Evolutionary conservation across 2,329 filamentous ascomycete species (phyloP).

Genomic region (Aureobasidium sp.): DNA sequence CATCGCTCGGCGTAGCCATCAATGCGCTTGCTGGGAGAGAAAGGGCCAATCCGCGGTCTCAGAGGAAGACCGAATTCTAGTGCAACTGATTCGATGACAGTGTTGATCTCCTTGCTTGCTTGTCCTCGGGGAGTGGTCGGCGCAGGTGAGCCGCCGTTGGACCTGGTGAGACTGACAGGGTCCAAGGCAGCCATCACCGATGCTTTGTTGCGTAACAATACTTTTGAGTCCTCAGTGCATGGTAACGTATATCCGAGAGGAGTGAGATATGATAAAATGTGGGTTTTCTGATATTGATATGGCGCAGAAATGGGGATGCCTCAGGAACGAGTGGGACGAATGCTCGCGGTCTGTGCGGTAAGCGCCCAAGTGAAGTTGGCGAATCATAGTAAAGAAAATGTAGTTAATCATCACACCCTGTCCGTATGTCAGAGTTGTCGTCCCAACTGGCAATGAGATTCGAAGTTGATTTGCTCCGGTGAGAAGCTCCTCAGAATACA

Average conservation of each 20-base stretch:
- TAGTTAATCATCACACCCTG: neutral
- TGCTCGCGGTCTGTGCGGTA: neutral
- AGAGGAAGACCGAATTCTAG: constrained; percentile 13
- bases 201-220: neutral
- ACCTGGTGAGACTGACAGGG: neutral
- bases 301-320: neutral
- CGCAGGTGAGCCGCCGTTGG: constrained; percentile 6
- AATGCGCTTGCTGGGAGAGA: constrained; percentile 11
- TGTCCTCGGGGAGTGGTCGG: constrained; percentile 16
- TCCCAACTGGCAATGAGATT: too few relatives aligned
- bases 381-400: neutral
- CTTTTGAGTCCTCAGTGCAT: neutral
- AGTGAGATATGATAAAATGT: too few relatives aligned
- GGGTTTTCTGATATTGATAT: neutral
- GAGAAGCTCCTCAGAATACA: too few relatives aligned
- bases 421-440: too few relatives aligned
- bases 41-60: neutral
- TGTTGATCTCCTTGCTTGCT: constrained; percentile 17
- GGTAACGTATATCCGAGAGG: too few relatives aligned
- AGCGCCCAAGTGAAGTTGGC: neutral
- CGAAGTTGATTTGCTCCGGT: too few relatives aligned
- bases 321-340: constrained; percentile 1
- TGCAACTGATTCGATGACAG: constrained; percentile 2
- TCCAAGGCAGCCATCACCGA: neutral
- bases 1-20: constrained; percentile 1